These are phyloP conservation scores for Populus hybrid DNA, from an alignment of 441 rosid species.

Conservation along the genomic window DNA sequence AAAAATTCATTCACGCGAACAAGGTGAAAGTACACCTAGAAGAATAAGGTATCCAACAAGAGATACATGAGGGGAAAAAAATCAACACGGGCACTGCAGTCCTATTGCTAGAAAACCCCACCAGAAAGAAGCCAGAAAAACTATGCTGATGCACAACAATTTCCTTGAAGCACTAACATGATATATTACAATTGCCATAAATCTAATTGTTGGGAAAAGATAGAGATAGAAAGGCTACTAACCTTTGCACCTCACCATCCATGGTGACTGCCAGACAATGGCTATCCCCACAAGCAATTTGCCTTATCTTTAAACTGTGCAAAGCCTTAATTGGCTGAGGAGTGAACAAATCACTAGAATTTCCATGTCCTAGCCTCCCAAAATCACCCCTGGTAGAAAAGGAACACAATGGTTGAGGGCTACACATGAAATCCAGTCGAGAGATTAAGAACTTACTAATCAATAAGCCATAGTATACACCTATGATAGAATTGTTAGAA, in stretches of 20 bases:
- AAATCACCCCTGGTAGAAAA: constrained; percentile 82
- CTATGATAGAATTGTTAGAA: background rate
- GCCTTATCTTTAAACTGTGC: constrained; percentile 74
- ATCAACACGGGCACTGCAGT: background rate
- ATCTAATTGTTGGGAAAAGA: background rate
- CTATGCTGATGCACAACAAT: background rate
- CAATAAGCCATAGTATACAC: background rate
- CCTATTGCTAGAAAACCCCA: background rate
- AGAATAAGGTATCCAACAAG: too few relatives aligned
- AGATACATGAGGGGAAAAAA: too few relatives aligned
- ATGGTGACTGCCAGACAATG: constrained; percentile 91
- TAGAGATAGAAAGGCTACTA: constrained; percentile 14
- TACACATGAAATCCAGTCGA: background rate
- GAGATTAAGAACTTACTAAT: background rate
- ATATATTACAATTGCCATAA: constrained; percentile 7
- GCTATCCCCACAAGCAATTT: constrained; percentile 98
- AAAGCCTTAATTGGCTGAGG: constrained; percentile 88
- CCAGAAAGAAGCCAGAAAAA: background rate
- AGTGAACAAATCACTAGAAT: constrained; percentile 86
- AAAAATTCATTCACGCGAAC: too few relatives aligned
- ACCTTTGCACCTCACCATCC: constrained; percentile 95
- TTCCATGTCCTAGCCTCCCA: constrained; percentile 98
- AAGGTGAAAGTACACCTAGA: too few relatives aligned
- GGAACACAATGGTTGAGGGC: constrained; percentile 6
- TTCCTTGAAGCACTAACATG: background rate